Percentiles rank a stretch among this genome's conserved stretches.
Conservation (phyloP, 2,329 filamentous ascomycete species). For the Ophioceras dolichostomum region DNA sequence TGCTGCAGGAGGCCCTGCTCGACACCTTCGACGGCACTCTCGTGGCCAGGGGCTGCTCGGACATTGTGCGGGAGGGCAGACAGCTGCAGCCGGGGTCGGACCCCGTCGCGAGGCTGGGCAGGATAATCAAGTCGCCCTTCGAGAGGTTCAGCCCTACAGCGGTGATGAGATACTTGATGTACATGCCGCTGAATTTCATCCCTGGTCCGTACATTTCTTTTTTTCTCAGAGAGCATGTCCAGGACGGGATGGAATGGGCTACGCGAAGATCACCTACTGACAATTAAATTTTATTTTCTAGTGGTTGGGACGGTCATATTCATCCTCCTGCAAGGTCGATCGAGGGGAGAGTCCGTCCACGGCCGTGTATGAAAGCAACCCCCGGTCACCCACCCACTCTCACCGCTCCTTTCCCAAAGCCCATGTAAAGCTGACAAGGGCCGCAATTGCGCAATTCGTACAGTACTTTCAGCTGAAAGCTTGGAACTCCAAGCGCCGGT, state of each 20-base stretch:
- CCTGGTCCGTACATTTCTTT: slow-evolving; percentile 33
- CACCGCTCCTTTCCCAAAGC: background rate
- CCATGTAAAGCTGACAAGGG: background rate
- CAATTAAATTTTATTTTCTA: slow-evolving; percentile 7
- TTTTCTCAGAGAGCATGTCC: background rate
- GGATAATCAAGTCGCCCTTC: slow-evolving; percentile 44
- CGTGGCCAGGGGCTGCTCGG: slow-evolving; percentile 34
- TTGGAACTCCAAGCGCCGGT: slow-evolving; percentile 54
- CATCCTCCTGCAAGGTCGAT: slow-evolving; percentile 59
- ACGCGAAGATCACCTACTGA: background rate
- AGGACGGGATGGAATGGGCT: background rate
- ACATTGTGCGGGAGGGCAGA: slow-evolving; percentile 62
- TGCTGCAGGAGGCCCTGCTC: slow-evolving; percentile 70
- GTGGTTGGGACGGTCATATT: slow-evolving; percentile 76
- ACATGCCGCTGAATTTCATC: slow-evolving; percentile 86
- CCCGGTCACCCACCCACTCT: too few species aligned
- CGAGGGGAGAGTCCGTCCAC: slow-evolving; percentile 24
- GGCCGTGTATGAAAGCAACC: background rate
- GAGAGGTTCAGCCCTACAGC: slow-evolving; percentile 43
- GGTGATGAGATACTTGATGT: slow-evolving; percentile 68
- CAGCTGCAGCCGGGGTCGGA: slow-evolving; percentile 53
- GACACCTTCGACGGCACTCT: slow-evolving; percentile 79
- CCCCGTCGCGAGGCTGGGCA: slow-evolving; percentile 44
- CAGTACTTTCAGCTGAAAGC: slow-evolving; percentile 88
- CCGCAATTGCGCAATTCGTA: slow-evolving; percentile 18